A percentile compares a stretch with the other conserved stretches of the same genome.
Evolutionary conservation across 257 asterid genomes (phyloP).

Genomic region (Nicotiana benthamiana): DNA sequence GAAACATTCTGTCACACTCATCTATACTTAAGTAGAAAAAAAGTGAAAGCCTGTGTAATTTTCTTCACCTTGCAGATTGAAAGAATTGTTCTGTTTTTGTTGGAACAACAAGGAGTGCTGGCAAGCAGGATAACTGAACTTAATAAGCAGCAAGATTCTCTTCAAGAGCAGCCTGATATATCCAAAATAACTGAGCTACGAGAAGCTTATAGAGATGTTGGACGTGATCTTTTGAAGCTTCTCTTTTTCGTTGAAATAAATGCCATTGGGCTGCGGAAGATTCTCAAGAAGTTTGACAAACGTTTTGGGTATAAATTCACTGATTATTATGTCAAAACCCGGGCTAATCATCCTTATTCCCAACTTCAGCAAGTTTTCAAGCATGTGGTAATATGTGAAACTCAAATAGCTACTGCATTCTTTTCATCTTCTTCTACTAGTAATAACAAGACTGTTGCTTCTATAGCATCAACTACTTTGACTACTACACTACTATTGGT

Average conservation of each 20-base stretch:
- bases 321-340: constrained; percentile 88
- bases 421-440: neutral
- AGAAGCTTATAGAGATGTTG: constrained; percentile 79
- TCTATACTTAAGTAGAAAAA: neutral
- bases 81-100: constrained; percentile 79
- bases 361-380: constrained; percentile 97
- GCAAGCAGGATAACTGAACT: constrained; percentile 71
- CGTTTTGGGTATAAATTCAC: constrained; percentile 86
- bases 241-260: constrained; percentile 83
- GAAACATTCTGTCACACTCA: neutral
- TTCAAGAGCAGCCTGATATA: constrained; percentile 80
- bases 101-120: constrained; percentile 87
- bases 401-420: neutral
- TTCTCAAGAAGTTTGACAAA: constrained; percentile 94
- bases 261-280: constrained; percentile 87
- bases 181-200: constrained; percentile 68
- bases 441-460: neutral
- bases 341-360: constrained; percentile 98
- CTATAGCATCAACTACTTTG: constrained; percentile 1
- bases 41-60: neutral
- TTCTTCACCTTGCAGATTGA: constrained; percentile 56
- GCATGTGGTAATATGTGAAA: constrained; percentile 78
- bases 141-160: constrained; percentile 52
- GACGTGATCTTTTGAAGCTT: constrained; percentile 80
- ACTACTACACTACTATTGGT: neutral